Conservation (phyloP, 495 filamentous ascomycete genomes). For the Durotheca rogersii region DNA sequence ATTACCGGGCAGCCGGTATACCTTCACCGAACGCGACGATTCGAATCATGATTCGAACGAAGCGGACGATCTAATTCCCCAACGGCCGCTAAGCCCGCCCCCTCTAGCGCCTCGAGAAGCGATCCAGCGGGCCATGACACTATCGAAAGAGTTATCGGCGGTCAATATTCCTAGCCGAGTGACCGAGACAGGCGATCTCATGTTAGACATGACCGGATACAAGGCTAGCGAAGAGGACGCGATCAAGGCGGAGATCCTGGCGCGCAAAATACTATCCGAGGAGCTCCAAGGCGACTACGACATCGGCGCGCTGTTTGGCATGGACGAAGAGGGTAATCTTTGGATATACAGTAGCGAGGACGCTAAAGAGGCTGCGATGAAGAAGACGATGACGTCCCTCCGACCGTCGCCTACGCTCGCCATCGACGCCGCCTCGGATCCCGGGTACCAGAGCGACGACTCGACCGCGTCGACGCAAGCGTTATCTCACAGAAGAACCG, state of each 20-base stretch:
- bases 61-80: constrained; percentile 42
- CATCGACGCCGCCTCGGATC: constrained; percentile 82
- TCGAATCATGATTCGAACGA: constrained; percentile 38
- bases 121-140: constrained; percentile 74
- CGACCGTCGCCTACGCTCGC: constrained; percentile 52
- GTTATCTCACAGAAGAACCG: constrained; percentile 51
- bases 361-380: constrained; percentile 74
- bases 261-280: constrained; percentile 92
- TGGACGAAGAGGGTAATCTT: constrained; percentile 91
- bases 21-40: constrained; percentile 50
- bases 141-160: constrained; percentile 82
- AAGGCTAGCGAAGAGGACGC: constrained; percentile 92
- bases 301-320: constrained; percentile 90
- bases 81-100: constrained; percentile 73
- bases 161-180: constrained; percentile 93
- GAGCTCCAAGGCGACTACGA: constrained; percentile 95
- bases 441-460: constrained; percentile 86
- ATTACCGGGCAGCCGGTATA: constrained; percentile 37
- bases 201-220: constrained; percentile 97
- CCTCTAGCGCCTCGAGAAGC: constrained; percentile 74
- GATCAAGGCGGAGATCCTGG: constrained; percentile 84
- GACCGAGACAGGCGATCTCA: constrained; percentile 90
- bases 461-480: constrained; percentile 38
- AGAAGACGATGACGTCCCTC: constrained; percentile 47
- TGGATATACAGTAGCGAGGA: constrained; percentile 99